phyloP scores from a whole-genome alignment of 177 flowering plant genomes.

The Tripterygium wilfordii region DNA sequence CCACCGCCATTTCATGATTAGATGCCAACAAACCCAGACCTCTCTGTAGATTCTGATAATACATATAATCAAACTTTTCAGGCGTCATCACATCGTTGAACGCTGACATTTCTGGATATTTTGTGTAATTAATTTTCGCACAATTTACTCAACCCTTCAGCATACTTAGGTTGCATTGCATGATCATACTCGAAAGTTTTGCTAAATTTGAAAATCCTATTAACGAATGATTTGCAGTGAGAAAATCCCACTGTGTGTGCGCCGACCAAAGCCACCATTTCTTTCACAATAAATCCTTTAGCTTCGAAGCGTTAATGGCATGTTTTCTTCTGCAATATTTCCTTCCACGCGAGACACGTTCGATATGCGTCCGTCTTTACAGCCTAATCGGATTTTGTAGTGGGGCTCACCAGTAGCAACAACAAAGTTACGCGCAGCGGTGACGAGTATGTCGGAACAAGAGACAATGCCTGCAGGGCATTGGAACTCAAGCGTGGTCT shows the following conservation, averaged over 20 bases:
- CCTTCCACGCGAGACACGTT: slow-evolving; percentile 21
- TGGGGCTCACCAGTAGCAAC: slow-evolving; percentile 59
- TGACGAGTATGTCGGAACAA: slow-evolving; percentile 64
- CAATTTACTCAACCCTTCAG: slow-evolving; percentile 27
- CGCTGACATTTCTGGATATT: slow-evolving; percentile 40
- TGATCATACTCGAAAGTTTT: slow-evolving; percentile 46
- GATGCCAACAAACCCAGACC: slow-evolving; percentile 62
- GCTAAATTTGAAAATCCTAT: slow-evolving; percentile 59
- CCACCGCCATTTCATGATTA: slow-evolving; percentile 41
- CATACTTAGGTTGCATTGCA: slow-evolving; percentile 33
- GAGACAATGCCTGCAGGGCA: slow-evolving; percentile 72
- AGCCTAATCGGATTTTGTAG: slow-evolving; percentile 44
- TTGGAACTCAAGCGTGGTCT: slow-evolving; percentile 55
- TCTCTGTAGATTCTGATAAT: slow-evolving; percentile 50
- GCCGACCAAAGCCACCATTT: slow-evolving; percentile 58
- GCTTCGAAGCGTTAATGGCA: slow-evolving; percentile 33
- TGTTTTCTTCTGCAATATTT: slow-evolving; percentile 36
- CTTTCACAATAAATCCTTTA: slow-evolving; percentile 39
- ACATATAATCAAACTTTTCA: slow-evolving; percentile 57
- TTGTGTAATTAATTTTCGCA: slow-evolving; percentile 29
- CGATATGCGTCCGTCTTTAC: slow-evolving; percentile 43
- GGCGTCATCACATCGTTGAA: slow-evolving; percentile 63
- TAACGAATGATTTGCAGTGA: too few relatives aligned
- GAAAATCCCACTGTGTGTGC: too few relatives aligned
- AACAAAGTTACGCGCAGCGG: slow-evolving; percentile 55